Percentiles rank a stretch among this genome's conserved stretches.
Conservation (phyloP, 2,329 filamentous ascomycete species). For the Paradendryphiella salina region DNA sequence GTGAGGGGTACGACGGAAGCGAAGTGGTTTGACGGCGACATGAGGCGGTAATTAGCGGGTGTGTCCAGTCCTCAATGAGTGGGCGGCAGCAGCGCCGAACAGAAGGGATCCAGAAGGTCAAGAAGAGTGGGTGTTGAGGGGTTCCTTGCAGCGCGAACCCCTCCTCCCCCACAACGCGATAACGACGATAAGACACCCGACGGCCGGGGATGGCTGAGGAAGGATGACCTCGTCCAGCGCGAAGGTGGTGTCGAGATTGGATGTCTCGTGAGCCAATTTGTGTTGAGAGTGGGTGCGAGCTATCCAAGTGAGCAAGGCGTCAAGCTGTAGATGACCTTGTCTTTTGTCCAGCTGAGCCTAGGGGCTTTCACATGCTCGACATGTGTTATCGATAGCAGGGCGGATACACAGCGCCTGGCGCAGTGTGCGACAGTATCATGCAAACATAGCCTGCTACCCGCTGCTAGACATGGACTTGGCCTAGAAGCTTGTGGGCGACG, state of each 20-base stretch:
- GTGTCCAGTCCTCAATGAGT: slow-evolving; percentile 9
- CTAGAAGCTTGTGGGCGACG: slow-evolving; percentile 25
- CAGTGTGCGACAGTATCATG: slow-evolving; percentile 19
- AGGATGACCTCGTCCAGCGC: slow-evolving; percentile 24
- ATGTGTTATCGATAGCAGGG: slow-evolving; percentile 23
- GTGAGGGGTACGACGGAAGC: slow-evolving; percentile 23
- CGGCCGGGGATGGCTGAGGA: background rate
- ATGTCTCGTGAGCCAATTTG: slow-evolving; percentile 35
- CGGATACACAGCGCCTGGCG: slow-evolving; percentile 17
- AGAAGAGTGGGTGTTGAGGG: slow-evolving; percentile 10
- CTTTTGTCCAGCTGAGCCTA: slow-evolving; percentile 31
- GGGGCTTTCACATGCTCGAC: slow-evolving; percentile 39
- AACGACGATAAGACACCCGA: slow-evolving; percentile 30
- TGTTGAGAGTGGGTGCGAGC: slow-evolving; percentile 1
- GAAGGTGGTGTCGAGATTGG: slow-evolving; percentile 34
- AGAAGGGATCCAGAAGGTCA: background rate
- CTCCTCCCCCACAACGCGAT: slow-evolving; percentile 30
- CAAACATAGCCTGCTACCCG: slow-evolving; percentile 30
- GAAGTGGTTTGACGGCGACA: slow-evolving; percentile 9
- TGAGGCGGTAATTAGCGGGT: slow-evolving; percentile 26
- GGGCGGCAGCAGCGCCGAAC: slow-evolving; percentile 19
- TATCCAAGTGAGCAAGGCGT: slow-evolving; percentile 2
- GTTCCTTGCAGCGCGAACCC: slow-evolving; percentile 4
- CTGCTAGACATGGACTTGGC: slow-evolving; percentile 41
- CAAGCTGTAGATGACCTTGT: slow-evolving; percentile 19